These are phyloP conservation scores for Stagonosporopsis cucurbitacearum DNA, from an alignment of 2,329 filamentous ascomycete species.

Conservation along the genomic window DNA sequence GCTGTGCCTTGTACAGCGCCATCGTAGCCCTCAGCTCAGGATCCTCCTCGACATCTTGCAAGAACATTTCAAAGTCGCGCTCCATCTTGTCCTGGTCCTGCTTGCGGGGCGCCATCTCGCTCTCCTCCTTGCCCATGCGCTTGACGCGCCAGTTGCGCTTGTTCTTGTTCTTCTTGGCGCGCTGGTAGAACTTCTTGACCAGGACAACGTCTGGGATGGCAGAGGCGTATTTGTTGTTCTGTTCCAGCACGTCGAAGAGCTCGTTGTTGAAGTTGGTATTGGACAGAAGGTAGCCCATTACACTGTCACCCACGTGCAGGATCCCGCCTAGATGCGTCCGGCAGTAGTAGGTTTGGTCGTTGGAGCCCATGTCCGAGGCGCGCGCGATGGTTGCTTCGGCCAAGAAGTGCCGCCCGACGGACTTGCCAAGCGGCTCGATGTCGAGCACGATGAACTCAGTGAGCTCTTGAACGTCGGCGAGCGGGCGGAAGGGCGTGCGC, in stretches of 20 bases:
- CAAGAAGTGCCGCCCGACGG: constrained; percentile 81
- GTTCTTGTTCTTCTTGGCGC: constrained; percentile 73
- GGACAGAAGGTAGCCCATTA: constrained; percentile 89
- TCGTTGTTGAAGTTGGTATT: constrained; percentile 93
- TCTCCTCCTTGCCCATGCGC: constrained; percentile 90
- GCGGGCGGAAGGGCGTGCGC: constrained; percentile 82
- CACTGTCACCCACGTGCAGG: constrained; percentile 87
- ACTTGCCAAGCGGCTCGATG: constrained; percentile 78
- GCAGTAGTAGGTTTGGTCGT: constrained; percentile 87
- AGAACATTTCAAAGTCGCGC: constrained; percentile 94
- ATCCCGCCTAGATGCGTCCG: constrained; percentile 88
- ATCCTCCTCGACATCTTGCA: constrained; percentile 96
- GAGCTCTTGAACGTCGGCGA: constrained; percentile 84
- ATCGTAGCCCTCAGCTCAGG: constrained; percentile 83
- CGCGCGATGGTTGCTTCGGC: constrained; percentile 88
- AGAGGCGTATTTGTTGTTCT: constrained; percentile 71
- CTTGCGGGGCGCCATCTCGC: constrained; percentile 84
- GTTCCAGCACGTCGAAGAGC: constrained; percentile 84
- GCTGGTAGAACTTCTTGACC: constrained; percentile 95
- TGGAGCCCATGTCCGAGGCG: constrained; percentile 83
- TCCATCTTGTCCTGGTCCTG: constrained; percentile 88
- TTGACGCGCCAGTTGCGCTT: constrained; percentile 88
- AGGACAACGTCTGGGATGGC: constrained; percentile 90
- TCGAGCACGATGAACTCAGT: constrained; percentile 96
- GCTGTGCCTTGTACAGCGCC: constrained; percentile 78